phyloP scores from a whole-genome alignment of 169 alveolate genomes.

The Blepharisma undulans region DNA sequence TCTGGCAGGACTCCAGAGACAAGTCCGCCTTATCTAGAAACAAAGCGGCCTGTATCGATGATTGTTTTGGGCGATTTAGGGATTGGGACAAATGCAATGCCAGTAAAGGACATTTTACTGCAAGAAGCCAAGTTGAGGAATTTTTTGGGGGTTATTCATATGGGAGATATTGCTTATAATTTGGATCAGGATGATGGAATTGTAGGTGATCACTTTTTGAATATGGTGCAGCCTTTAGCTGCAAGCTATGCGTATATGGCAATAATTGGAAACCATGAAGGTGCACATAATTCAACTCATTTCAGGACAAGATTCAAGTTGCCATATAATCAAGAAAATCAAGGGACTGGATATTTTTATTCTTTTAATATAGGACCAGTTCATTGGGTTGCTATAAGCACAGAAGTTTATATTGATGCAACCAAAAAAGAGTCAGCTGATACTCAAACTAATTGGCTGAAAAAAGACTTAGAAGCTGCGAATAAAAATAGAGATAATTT shows the following conservation, averaged over 20 bases:
- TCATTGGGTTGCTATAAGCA: not conserved
- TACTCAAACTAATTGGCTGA: not conserved
- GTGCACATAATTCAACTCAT: not conserved
- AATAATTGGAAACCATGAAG: constrained; percentile 37
- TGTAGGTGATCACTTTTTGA: constrained; percentile 7
- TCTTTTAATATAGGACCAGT: not conserved
- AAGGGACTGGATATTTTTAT: not conserved
- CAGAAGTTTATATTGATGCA: not conserved
- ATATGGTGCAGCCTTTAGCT: not conserved
- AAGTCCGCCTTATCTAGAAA: not conserved
- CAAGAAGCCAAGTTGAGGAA: constrained; percentile 16
- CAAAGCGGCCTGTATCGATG: not conserved
- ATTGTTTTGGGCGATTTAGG: constrained; percentile 25
- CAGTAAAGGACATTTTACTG: not conserved
- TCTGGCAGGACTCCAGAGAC: constrained; percentile 14
- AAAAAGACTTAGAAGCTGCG: not conserved
- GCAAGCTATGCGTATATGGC: constrained; percentile 27
- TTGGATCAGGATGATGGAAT: not conserved
- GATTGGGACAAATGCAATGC: not conserved
- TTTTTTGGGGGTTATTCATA: constrained; percentile 21
- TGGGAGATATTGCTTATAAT: constrained; percentile 29
- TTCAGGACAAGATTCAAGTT: constrained; percentile 4
- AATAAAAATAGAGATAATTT: not conserved
- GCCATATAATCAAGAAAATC: constrained; percentile 19
- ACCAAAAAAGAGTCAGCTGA: not conserved